phyloP scores from a whole-genome alignment of 1,284 basidiomycete species.

The Puccinia novopanici region DNA sequence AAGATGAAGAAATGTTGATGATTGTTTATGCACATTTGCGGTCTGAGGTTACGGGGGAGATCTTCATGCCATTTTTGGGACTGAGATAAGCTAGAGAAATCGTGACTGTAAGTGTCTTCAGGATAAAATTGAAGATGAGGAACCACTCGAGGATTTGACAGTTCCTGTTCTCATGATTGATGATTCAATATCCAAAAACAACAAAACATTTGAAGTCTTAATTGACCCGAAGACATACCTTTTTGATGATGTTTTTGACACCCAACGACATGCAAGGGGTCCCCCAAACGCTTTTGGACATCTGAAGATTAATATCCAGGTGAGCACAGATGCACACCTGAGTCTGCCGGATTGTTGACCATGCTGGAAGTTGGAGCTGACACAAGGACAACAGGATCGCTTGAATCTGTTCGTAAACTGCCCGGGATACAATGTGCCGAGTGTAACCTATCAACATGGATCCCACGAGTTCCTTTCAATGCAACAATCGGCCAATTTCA shows the following conservation, averaged over 20 bases:
- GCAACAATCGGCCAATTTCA: not conserved
- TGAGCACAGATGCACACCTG: not conserved
- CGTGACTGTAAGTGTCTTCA: not conserved
- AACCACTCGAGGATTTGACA: not conserved
- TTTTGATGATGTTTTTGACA: not conserved
- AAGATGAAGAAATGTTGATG: not conserved
- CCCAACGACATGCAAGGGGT: not conserved
- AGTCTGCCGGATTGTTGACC: not conserved
- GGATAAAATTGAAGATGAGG: not conserved
- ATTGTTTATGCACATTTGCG: slow-evolving; percentile 3
- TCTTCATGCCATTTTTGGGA: not conserved
- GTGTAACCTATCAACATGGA: not conserved
- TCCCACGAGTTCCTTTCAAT: not conserved
- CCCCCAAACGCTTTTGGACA: not conserved
- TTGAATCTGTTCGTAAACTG: not conserved
- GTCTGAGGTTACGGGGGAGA: not conserved
- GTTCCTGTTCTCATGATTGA: too few species aligned
- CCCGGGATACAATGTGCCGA: not conserved
- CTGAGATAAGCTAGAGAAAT: not conserved
- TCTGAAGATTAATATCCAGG: not conserved
- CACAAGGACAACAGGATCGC: not conserved
- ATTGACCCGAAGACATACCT: too few species aligned
- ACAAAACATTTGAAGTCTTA: too few species aligned
- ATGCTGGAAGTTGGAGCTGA: not conserved
- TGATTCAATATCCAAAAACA: too few species aligned